Base-by-base conservation (phyloP, 2,329 filamentous ascomycete species). In the Trichoderma koningii region DNA sequence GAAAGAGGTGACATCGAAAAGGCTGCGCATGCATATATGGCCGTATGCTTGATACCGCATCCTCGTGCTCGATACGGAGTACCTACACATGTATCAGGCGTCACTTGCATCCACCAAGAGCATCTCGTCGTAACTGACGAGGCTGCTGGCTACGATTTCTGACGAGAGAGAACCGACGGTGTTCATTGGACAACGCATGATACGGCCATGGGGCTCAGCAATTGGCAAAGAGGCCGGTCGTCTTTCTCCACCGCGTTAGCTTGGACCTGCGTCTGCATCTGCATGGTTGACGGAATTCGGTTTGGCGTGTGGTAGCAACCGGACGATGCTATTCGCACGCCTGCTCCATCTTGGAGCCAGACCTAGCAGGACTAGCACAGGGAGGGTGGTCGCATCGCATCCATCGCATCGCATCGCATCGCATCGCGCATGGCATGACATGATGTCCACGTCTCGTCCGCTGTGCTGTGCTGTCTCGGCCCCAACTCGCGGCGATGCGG, bases 201-300 rank as follows among this genome's bases (percentile, higher is more conserved):
- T 10, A 42, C 23, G 41, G 59, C 47, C 1, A 63, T 38, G 59
- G 59, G 41, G 59, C 41, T 26, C 55, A 48, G 26, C 42, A 23
- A 48, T 34, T 45, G 26, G 42, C n/a, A 48, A n/a, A 28, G 28
- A 52, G 50, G 23, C 34, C 50, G 26, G 34, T 52, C 23, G 44
- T 50, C 28, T 3, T 56, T 48, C 63, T 65, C 63, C 63, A 65
- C 63, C 42, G 23, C 52, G 42, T 59, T 62, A 63, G 53, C 52
- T 42, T 66, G 67, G 67, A 69, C 67, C 67, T 69, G 67, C 67
- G 57, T 69, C 67, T 59, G 64, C 55, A 53, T 26, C 63, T 69
- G 67, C 67, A 68, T 38, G 67, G 53, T 23, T 30, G 44, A 61
- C 55, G 66, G 64, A 62, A 68, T 63, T 52, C 34, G 56, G 67